Evolutionary conservation across 768 basidiomycete genomes (phyloP).

Genomic region (Rhodotorula graminis): DNA sequence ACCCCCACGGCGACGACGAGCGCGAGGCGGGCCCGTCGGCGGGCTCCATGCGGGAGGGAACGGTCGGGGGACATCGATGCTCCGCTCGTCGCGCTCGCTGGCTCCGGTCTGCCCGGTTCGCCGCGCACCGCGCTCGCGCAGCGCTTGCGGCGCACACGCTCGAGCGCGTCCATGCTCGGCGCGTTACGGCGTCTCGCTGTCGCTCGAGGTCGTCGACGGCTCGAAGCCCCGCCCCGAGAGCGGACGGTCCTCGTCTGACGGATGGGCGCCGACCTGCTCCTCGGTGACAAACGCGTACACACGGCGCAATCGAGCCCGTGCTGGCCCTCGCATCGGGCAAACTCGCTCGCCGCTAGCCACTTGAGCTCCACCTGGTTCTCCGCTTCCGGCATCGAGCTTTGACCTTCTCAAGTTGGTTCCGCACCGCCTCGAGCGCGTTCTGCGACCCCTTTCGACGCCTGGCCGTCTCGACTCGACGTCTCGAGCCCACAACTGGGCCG

Average conservation of each 20-base stretch:
- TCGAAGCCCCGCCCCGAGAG: too few species aligned
- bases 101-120: too few species aligned
- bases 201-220: too few species aligned
- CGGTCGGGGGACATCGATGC: not conserved
- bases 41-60: not conserved
- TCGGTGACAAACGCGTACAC: not conserved
- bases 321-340: not conserved
- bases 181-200: too few species aligned
- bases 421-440: too few species aligned
- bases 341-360: not conserved
- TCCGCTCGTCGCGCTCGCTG: not conserved
- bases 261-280: too few species aligned
- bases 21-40: not conserved
- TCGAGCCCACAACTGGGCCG: not conserved
- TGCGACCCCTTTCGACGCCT: not conserved
- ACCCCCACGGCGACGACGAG: too few species aligned
- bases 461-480: not conserved
- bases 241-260: too few species aligned
- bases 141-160: too few species aligned
- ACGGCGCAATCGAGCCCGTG: not conserved
- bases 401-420: not conserved
- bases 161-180: too few species aligned
- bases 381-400: not conserved
- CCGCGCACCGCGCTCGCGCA: too few species aligned
- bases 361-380: not conserved